Evolutionary conservation across 2,329 filamentous ascomycete species (phyloP), one percentile per base, ranked within the genome.

Genomic region (Grosmannia clavigera): DNA sequence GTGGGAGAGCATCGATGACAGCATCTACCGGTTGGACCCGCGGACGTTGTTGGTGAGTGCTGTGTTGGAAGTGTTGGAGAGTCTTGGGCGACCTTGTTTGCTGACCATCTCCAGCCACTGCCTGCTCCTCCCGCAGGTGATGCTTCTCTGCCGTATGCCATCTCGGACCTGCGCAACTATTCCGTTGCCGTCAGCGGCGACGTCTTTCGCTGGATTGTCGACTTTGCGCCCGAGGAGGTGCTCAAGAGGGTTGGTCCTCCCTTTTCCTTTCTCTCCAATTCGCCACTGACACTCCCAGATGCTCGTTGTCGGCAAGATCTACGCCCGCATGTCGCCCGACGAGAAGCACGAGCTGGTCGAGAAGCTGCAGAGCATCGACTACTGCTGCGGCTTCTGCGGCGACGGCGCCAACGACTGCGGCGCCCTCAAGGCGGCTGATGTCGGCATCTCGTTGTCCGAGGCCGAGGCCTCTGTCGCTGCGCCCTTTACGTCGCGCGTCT

Each of bases 391-490:
- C 33, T 99, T 99, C 74, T 99, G 94, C 68, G 94, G 94, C 53
- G 94, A 99, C 70, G 94, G 94, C 50, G 94, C 94, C 31, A 99
- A 99, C 69, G 94, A 99, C 71, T 99, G 94, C 66, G 94, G 92
- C 65, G 95, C 94, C 7, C 77, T 99, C 64, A 99, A 97, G 73
- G 94, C 94, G 38, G 94, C 94, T 58, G 94, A 99, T 71, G 94
- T 99, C 35, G 94, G 94, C 33, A 96, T 99, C 55, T 97, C 92
- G 0, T 81, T 99, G 0, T 97, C 92, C 0, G 94, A 99, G 73
- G 94, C 95, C 7, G 94, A 99, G 75, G 94, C 95, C 27, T 96
- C 91, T 1, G 94, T 99, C 33, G 94, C 94, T n/a, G 94, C 95
- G 1, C 94, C 95, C 0, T 99, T 99, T 67, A 99, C 94, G 0